Evolutionary conservation across 768 basidiomycete species (phyloP).

Genomic region (Boletellus sp.): DNA sequence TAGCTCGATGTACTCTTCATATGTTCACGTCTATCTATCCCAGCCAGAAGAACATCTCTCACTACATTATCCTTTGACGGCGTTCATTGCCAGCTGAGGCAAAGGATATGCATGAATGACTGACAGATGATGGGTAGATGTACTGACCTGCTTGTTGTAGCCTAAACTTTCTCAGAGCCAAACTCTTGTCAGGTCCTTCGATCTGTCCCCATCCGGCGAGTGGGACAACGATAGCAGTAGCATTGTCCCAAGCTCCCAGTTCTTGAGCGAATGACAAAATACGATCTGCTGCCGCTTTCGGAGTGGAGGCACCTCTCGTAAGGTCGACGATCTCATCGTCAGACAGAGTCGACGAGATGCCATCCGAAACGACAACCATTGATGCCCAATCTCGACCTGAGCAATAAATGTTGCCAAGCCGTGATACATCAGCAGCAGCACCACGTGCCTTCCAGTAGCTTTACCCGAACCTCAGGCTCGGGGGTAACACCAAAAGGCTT

Average conservation of each 20-base stretch:
- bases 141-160: constrained; percentile 56
- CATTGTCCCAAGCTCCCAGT: constrained; percentile 80
- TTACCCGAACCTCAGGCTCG: constrained; percentile 82
- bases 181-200: constrained; percentile 75
- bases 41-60: neutral
- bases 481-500: constrained; percentile 90
- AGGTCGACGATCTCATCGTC: constrained; percentile 95
- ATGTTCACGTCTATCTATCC: neutral
- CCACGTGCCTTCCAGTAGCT: constrained; percentile 64
- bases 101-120: constrained; percentile 2
- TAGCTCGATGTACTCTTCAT: neutral
- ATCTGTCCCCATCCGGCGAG: constrained; percentile 89
- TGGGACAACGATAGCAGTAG: constrained; percentile 87
- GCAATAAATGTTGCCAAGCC: neutral
- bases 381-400: constrained; percentile 83
- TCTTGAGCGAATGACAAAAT: constrained; percentile 88
- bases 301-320: constrained; percentile 64
- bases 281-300: constrained; percentile 74
- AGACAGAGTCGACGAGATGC: constrained; percentile 84
- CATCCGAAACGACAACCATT: constrained; percentile 88
- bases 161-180: constrained; percentile 79
- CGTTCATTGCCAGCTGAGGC: constrained; percentile 60
- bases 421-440: neutral
- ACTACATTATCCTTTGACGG: constrained; percentile 56
- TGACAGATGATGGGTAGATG: neutral